Conservation (phyloP, 495 filamentous ascomycete species). For the Lasiosphaeria hispida region DNA sequence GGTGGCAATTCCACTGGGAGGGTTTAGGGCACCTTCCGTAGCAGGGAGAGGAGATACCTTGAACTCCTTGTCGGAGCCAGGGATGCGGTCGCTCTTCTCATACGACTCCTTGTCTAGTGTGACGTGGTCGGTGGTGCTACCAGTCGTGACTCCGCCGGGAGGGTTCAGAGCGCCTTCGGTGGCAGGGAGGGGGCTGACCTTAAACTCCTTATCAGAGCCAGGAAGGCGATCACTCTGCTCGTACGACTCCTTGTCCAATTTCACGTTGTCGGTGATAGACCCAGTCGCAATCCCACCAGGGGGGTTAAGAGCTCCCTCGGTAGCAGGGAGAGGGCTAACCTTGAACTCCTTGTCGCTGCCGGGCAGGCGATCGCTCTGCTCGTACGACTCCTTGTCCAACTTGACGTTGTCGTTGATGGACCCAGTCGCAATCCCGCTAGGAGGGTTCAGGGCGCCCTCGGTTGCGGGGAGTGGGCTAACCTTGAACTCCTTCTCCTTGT, state of each 20-base stretch:
- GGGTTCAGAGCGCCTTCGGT: constrained; percentile 77
- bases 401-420: constrained; percentile 59
- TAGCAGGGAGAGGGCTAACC: constrained; percentile 75
- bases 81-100: constrained; percentile 64
- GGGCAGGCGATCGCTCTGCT: constrained; percentile 58
- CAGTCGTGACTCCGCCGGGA: constrained; percentile 55
- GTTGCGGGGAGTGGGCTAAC: constrained; percentile 78
- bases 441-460: constrained; percentile 71
- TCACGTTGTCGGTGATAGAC: constrained; percentile 58
- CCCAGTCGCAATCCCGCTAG: constrained; percentile 46
- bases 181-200: constrained; percentile 75
- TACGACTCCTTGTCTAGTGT: constrained; percentile 82
- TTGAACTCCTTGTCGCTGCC: constrained; percentile 52
- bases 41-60: constrained; percentile 75
- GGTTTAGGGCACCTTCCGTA: constrained; percentile 73
- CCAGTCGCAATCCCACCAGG: constrained; percentile 45
- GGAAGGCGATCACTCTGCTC: constrained; percentile 60
- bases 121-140: constrained; percentile 58
- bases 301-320: constrained; percentile 74
- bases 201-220: constrained; percentile 48
- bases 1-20: constrained; percentile 68
- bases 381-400: constrained; percentile 79
- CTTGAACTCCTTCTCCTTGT: constrained; percentile 56
- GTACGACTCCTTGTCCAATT: constrained; percentile 78
- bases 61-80: constrained; percentile 47